phyloP scores from a whole-genome alignment of 192 early-diverging fungal genomes.

The Allomyces macrogynus region DNA sequence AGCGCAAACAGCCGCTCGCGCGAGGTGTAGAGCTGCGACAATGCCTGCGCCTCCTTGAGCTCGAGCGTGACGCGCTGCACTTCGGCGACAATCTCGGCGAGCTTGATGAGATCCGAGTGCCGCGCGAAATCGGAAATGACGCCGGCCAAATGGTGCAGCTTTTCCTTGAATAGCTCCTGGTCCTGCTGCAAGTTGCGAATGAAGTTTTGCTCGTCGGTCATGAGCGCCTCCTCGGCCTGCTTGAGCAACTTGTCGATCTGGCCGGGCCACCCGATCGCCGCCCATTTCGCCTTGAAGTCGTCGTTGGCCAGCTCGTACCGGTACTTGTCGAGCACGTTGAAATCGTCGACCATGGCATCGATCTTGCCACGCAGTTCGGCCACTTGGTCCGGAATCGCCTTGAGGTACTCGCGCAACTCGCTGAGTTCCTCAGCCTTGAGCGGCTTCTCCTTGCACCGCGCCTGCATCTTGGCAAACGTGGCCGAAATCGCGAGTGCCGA shows the following conservation, averaged over 20 bases:
- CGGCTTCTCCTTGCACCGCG: slow-evolving; percentile 55
- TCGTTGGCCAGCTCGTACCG: slow-evolving; percentile 34
- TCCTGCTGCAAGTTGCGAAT: slow-evolving; percentile 25
- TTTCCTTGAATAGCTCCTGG: slow-evolving; percentile 43
- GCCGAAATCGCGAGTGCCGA: slow-evolving; percentile 52
- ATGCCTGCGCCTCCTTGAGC: slow-evolving; percentile 29
- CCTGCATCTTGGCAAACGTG: slow-evolving; percentile 60
- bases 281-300: slow-evolving; percentile 31
- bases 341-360: slow-evolving; percentile 85
- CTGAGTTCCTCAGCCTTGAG: slow-evolving; percentile 69
- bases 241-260: slow-evolving; percentile 27
- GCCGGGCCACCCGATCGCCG: slow-evolving; percentile 28
- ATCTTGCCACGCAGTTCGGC: slow-evolving; percentile 72
- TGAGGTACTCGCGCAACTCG: slow-evolving; percentile 73
- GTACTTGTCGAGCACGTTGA: slow-evolving; percentile 34
- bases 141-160: slow-evolving; percentile 19
- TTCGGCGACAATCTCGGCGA: slow-evolving; percentile 30
- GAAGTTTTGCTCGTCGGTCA: slow-evolving; percentile 29
- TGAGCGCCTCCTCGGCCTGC: slow-evolving; percentile 19
- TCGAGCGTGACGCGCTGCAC: slow-evolving; percentile 26
- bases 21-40: slow-evolving; percentile 26
- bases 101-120: slow-evolving; percentile 18
- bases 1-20: slow-evolving; percentile 34
- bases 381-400: slow-evolving; percentile 61
- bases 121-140: slow-evolving; percentile 30